Evolutionary conservation across 495 filamentous ascomycete species (phyloP), one percentile per base, ranked within the genome.

Genomic region (Clohesyomyces aquaticus): DNA sequence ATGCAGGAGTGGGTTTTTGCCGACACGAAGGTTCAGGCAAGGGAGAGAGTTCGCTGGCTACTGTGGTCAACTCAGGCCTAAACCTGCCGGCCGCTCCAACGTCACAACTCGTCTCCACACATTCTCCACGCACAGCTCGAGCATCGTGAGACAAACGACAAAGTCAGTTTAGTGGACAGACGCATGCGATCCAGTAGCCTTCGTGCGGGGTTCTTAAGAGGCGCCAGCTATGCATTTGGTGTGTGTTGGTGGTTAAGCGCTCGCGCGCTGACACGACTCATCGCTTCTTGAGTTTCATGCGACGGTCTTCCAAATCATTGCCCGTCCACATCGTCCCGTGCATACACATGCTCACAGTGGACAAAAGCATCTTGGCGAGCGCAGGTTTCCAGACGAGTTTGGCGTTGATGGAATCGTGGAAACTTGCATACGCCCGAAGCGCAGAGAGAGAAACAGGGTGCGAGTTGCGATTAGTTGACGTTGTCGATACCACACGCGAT

Each of bases 401-500:
- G 52, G 27, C 27, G 27, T 18, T 22, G 50, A 18, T 28, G 52
- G 42, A 19, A 45, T 43, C 29, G 48, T 47, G 23, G 10, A 25
- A 28, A 42, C 38, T 32, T 56, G 51, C 50, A 63, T 63, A 27
- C 51, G 60, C 51, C 26, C 23, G 52, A 55, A 55, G 51, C 60
- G 60, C 60, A 60, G n/a, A 26, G 14, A 26, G 4, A 14, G 11
- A 6, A 4, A 46, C 11, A 55, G 29, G 12, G 4, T 11, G 25
- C 4, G 27, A 18, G 4, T 47, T 47, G 45, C 27, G 52, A 41
- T 12, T 3, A 4, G 26, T 6, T 16, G 3, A 22, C 11, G 9
- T 27, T 23, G 38, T 29, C 41, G 45, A 58, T 43, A 32, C 27
- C 32, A 21, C 12, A 54, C 35, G 3, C 18, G 12, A 25, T 42